Conservation (phyloP, 345 rosid species). For the Pistacia vera region DNA sequence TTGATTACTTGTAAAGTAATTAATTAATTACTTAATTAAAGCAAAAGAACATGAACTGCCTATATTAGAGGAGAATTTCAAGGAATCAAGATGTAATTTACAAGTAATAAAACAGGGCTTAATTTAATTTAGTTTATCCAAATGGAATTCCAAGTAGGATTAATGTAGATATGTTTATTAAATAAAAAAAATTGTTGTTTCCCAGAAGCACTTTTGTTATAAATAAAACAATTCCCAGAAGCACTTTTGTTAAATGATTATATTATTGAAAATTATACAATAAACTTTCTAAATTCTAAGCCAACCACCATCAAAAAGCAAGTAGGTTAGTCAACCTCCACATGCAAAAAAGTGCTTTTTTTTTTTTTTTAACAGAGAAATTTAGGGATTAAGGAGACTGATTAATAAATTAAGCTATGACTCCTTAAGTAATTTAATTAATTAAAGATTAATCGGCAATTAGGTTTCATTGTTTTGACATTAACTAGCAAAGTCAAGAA, state of each 20-base stretch:
- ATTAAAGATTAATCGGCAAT: background rate
- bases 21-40: too few relatives aligned
- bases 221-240: background rate
- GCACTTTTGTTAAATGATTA: constrained; percentile 17
- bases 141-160: constrained; percentile 66
- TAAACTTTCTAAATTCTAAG: constrained; percentile 23
- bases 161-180: constrained; percentile 4
- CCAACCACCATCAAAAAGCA: constrained; percentile 56
- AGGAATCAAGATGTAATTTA: constrained; percentile 21
- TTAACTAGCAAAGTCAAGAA: background rate
- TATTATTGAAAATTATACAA: constrained; percentile 7
- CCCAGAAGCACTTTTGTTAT: constrained; percentile 29
- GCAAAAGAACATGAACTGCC: background rate
- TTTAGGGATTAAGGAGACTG: too few relatives aligned
- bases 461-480: constrained; percentile 16
- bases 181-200: constrained; percentile 11
- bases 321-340: constrained; percentile 53
- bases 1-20: too few relatives aligned
- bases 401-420: constrained; percentile 3
- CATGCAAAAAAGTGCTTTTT: constrained; percentile 52
- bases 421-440: background rate
- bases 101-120: background rate
- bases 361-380: constrained; percentile 3
- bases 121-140: background rate
- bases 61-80: constrained; percentile 2